These are phyloP conservation scores for Pythium plurisporium DNA, from an alignment of 352 stramenopile species.

Conservation along the genomic window DNA sequence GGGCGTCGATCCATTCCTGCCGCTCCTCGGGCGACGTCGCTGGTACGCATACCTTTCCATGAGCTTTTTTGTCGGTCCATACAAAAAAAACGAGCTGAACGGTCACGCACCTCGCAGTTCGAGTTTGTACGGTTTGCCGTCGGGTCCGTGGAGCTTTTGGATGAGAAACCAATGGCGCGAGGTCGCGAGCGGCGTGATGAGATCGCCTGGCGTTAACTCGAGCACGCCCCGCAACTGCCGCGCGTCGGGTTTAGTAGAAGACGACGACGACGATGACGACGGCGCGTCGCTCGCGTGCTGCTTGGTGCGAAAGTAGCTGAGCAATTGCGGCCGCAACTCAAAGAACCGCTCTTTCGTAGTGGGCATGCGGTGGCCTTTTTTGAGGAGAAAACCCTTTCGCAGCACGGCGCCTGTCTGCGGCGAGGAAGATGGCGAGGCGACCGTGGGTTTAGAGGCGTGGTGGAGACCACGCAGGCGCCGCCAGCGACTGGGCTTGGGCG, in stretches of 20 bases:
- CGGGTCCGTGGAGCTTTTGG: constrained; percentile 42
- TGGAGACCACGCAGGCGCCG: constrained; percentile 22
- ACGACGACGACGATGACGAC: not conserved
- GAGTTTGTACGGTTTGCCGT: constrained; percentile 58
- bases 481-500: constrained; percentile 14
- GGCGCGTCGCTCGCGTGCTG: not conserved
- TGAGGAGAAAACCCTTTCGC: constrained; percentile 20
- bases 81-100: too few species aligned
- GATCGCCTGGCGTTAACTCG: constrained; percentile 33
- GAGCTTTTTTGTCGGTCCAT: too few species aligned
- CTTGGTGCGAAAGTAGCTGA: constrained; percentile 25
- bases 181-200: constrained; percentile 23
- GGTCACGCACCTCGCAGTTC: constrained; percentile 62
- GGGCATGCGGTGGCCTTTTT: constrained; percentile 27
- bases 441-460: constrained; percentile 2
- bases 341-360: constrained; percentile 29
- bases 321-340: constrained; percentile 15
- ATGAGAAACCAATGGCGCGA: constrained; percentile 62
- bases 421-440: not conserved
- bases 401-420: constrained; percentile 5
- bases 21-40: constrained; percentile 39
- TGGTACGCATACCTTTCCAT: too few species aligned
- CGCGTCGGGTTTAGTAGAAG: not conserved
- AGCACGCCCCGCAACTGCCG: constrained; percentile 28
- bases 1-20: constrained; percentile 56